Base-by-base conservation (phyloP, 2,329 filamentous ascomycete genomes). In the Calonectria pseudoturangicola region DNA sequence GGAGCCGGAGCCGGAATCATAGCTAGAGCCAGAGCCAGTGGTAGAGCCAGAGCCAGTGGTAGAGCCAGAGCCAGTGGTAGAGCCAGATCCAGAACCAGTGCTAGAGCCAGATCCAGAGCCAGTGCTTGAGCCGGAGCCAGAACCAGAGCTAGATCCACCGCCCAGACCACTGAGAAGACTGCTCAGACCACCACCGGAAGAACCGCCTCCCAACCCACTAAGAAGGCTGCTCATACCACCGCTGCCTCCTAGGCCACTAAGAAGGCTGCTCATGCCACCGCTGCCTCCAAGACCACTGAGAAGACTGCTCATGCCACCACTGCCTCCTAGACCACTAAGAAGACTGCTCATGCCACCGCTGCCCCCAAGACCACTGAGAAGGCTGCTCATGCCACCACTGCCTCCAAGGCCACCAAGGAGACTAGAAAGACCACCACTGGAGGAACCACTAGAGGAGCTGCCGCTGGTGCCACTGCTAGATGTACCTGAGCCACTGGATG, bases 361-460 rank as follows among this genome's bases (percentile, higher is more conserved):
- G 10, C 33, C 33, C 3, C 33, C 33, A 9, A 36, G 33, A 3
- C n/a, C 45, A 48, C 18, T 9, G 18, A 47, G 43, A 47, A 33
- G 30, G 30, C 30, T 33, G 30, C 30, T 33, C 30, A 33, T 5
- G 3, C 33, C 33, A 10, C 33, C 33, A 48, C 43, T 47, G 3
- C 43, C 43, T 21, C 43, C 43, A 7, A 47, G 43, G 9, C 43
- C 43, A 21, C 43, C 43, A 21, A 47, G 43, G 16, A 21, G 28
- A 18, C 28, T 51, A 25, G 6, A 5, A 5, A 30, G 48, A 27
- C 28, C 48, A 6, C 48, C 48, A 51, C 18, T 3, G 5, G 41
- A 45, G 41, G 15, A 28, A 15, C 48, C 75, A 70, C 43, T 75
- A 73, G 45, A 27, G 30, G 33, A 36, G 12, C 33, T 36, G 33